These are phyloP conservation scores for Ormosia emarginata DNA, from an alignment of 306 rosid genomes.

Conservation along the genomic window DNA sequence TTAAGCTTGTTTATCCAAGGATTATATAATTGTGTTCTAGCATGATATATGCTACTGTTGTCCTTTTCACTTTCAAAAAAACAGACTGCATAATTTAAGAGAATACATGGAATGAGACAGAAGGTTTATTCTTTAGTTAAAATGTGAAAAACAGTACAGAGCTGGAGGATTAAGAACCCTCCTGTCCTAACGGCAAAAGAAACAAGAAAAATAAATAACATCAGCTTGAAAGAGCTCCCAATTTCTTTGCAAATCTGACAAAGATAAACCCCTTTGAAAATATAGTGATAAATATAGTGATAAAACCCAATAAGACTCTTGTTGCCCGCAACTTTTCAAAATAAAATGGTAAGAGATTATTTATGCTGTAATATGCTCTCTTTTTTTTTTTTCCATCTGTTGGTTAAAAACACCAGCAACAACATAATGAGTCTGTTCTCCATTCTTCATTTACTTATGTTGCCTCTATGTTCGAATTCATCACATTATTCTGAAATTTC, in stretches of 20 bases:
- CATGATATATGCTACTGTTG: not conserved
- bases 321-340: too few relatives aligned
- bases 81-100: not conserved
- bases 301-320: too few relatives aligned
- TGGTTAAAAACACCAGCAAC: not conserved
- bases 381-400: not conserved
- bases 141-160: not conserved
- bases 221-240: not conserved
- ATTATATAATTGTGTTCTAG: not conserved
- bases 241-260: not conserved
- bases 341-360: not conserved
- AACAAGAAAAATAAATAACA: not conserved
- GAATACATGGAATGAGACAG: not conserved
- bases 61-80: not conserved
- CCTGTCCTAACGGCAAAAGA: not conserved
- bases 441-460: not conserved
- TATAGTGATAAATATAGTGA: too few relatives aligned
- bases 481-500: not conserved
- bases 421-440: not conserved
- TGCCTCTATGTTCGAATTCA: conserved; percentile 16
- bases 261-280: not conserved
- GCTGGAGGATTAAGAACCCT: not conserved
- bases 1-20: not conserved
- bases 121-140: not conserved
- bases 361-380: not conserved